Base-by-base conservation (phyloP, 1,284 basidiomycete genomes). In the Omphalotus olearius region DNA sequence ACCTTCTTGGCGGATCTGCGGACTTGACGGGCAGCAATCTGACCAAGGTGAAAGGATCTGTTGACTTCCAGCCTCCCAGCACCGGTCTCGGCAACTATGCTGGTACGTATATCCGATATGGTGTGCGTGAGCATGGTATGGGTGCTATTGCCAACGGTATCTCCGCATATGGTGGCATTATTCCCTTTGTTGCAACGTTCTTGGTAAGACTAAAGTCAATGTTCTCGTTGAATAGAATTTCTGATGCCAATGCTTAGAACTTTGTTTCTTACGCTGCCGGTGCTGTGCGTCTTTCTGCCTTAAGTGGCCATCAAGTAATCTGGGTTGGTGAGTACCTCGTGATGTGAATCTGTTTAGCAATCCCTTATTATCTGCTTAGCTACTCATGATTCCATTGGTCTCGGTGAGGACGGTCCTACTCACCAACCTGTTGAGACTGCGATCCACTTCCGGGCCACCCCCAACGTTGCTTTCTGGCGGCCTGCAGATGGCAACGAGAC, bases 81-180 rank as follows among this genome's bases (percentile, higher is more conserved):
- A 93, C 90, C 41, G 83, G 83, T 42, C 80, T 97, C 49, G 94
- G 94, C 56, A 78, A 71, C 59, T 97, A 93, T 71, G 73, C 82
- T 55, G 94, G 94, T 55, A 90, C 87, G 50, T 97, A 98, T 71
- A 84, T 98, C 68, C 90, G 93, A 53, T 98, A 18, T 47, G 94
- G 94, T 84, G 93, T 98, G 54, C 91, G 94, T 72, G 94, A 98
- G 73, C 94, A 98, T 71, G 94, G 79, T 63, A 98, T 98, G 94
- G 91, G 88, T 64, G 94, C 94, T 57, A 93, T 97, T 66, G 91
- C 88, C 64, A 96, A 96, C 69, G 93, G 93, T 70, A 69, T 96
- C 57, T 71, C 76, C 59, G 93, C 92, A 14, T 96, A 94, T 70
- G 91, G 91, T 50, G 88, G 79, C 57, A 83, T 93, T 61, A 79